Base-by-base conservation (phyloP, 2,329 filamentous ascomycete species). In the Alternaria consortialis region DNA sequence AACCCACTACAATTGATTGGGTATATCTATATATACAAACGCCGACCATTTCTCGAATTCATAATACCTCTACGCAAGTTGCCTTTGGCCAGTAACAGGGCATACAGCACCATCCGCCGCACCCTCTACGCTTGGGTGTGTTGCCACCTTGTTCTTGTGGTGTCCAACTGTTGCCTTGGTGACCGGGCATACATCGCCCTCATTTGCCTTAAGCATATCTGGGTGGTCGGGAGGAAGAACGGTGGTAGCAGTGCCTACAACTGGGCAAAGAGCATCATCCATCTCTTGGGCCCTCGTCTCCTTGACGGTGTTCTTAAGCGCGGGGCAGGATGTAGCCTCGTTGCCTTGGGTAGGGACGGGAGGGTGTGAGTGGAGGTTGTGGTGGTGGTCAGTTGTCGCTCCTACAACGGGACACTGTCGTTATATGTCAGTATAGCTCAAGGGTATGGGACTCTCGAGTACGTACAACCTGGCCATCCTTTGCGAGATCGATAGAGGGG, bases 311-410 rank as follows among this genome's bases (percentile, higher is more conserved):
- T 70, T 74, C 70, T 81, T 79, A 34, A 83, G 70, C 4, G 76
- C 81, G 0, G 81, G 81, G 67, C 81, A 83, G 15, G 72, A 64
- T 13, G 76, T 78, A 17, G 80, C 81, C 23, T 68, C 66, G 40
- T 58, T 65, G 57, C 64, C 58, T 29, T 71, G 63, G 47, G 71
- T 70, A 5, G 77, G 73, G 27, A 78, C 71, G 13, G 74, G 71
- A 9, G 80, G 80, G 70, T 82, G 81, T 62, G 77, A 74, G 68
- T 78, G 76, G 37, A 79, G 74, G 70, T 77, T 77, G 69, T 80
- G 77, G 73, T 83, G 81, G 72, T 83, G 80, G 57, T 77, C 75
- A 53, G 80, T 80, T 42, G 75, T 81, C 44, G 81, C 81, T 65
- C 81, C 81, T 56, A 81, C 80, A 7, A 82, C 72, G 0, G 81